Evolutionary conservation across 169 alveolate species (phyloP), one percentile per base, ranked within the genome.

Genomic region (Plasmodium cynomolgi): DNA sequence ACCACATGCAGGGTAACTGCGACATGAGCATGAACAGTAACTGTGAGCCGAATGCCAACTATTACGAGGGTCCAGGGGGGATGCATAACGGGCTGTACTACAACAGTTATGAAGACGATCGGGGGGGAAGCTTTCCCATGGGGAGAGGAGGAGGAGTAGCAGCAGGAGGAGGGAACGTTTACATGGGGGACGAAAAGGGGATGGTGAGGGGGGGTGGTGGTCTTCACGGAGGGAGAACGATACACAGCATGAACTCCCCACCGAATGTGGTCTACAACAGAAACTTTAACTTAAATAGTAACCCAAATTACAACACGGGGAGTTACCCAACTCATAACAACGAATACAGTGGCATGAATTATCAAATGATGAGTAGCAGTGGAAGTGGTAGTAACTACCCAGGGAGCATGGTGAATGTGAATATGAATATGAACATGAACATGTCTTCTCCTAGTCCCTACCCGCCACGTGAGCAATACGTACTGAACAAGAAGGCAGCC

Each of bases 401-500:
- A 1, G 73, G 73, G 50, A 68, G 17, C 41, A 20, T 47, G 58
- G 20, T 33, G 72, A 47, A 26, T n/a, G 7, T 23, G 34, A n/a
- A n/a, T n/a, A n/a, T n/a, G n/a, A n/a, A n/a, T n/a, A n/a, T n/a
- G n/a, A n/a, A n/a, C n/a, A n/a, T n/a, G n/a, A n/a, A n/a, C n/a
- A n/a, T n/a, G 15, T 7, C 39, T 34, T 56, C 79, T 77, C 68
- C 80, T 56, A 86, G 68, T 47, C 44, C 80, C 17, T 90, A 47
- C 50, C 23, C 41, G 8, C 54, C 41, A 17, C 54, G n/a, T 50
- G 94, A 90, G 1, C 90, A 90, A 68, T 90, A 90, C 82, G 34
- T 90, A 33, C 74, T 90, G 33, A 80, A 90, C 37, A 90, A 80
- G 72, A 79, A 90, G 54, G 74, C 83, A 3, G 94, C 94, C 0